These are phyloP conservation scores for Cladosporium velox DNA, from an alignment of 2,329 filamentous ascomycete species.

Conservation along the genomic window DNA sequence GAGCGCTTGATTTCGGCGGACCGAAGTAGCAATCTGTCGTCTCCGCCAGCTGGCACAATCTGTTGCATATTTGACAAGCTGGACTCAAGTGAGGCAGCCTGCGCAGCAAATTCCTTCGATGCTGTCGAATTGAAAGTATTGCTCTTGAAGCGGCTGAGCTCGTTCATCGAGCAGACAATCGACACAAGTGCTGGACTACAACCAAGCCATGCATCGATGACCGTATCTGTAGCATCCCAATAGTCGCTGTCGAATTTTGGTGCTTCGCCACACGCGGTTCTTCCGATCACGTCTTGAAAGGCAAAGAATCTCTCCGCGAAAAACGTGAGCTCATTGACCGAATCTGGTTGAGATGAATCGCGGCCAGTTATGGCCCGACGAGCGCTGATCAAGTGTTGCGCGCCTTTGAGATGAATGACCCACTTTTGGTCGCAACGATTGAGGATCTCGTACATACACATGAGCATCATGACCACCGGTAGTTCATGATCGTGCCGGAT, in stretches of 20 bases:
- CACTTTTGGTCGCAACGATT: constrained; percentile 47
- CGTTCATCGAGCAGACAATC: constrained; percentile 51
- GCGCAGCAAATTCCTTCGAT: constrained; percentile 34
- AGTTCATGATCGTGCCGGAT: constrained; percentile 37
- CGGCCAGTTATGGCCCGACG: constrained; percentile 32
- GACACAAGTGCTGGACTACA: constrained; percentile 51
- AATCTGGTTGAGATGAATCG: constrained; percentile 24
- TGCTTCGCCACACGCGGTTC: constrained; percentile 52
- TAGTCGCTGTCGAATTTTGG: constrained; percentile 52
- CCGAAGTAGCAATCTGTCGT: constrained; percentile 38
- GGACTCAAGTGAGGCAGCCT: constrained; percentile 40
- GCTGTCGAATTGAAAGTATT: constrained; percentile 29
- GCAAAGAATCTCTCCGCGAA: constrained; percentile 53
- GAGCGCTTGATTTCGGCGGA: constrained; percentile 48
- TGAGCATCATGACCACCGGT: constrained; percentile 48
- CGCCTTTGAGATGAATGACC: constrained; percentile 52
- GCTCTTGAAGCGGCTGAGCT: constrained; percentile 45
- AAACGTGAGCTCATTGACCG: constrained; percentile 29
- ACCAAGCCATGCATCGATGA: constrained; percentile 51
- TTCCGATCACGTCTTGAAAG: constrained; percentile 55
- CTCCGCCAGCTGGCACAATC: constrained; percentile 33
- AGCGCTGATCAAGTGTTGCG: constrained; percentile 49
- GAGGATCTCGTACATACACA: constrained; percentile 49
- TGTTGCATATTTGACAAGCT: constrained; percentile 41
- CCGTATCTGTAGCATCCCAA: constrained; percentile 44